Evolutionary conservation across 352 stramenopile genomes (phyloP).

Genomic region (Phytophthora tentaculata): DNA sequence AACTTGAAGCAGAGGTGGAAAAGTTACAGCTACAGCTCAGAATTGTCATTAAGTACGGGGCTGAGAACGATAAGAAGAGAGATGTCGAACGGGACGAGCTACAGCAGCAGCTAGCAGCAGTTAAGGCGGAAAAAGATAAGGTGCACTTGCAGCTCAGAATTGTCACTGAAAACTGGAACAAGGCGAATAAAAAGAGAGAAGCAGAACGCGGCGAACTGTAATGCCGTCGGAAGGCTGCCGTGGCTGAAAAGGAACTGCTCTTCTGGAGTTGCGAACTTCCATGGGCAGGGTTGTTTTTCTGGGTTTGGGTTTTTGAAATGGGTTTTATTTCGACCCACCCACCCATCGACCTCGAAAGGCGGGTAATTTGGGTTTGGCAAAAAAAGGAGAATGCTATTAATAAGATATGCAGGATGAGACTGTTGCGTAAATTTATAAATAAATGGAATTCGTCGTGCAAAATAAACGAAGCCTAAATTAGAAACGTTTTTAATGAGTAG

Average conservation of each 20-base stretch:
- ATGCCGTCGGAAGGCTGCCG: not conserved
- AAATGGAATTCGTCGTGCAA: no score
- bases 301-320: no score
- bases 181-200: not conserved
- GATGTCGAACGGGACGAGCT: not conserved
- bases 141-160: not conserved
- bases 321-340: no score
- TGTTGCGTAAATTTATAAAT: no score
- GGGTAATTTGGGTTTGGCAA: no score
- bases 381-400: no score
- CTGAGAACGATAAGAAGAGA: not conserved
- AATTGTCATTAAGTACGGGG: not conserved
- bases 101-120: not conserved
- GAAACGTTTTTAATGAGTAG: no score
- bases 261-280: not conserved
- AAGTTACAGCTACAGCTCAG: not conserved
- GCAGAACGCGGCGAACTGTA: not conserved
- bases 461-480: no score
- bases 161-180: not conserved
- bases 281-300: no score
- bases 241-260: not conserved
- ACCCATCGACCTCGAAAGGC: no score
- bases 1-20: not conserved
- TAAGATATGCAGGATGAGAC: no score
- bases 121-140: not conserved